Conservation (phyloP, 2,329 filamentous ascomycete species). For the Fusarium cicatricum region DNA sequence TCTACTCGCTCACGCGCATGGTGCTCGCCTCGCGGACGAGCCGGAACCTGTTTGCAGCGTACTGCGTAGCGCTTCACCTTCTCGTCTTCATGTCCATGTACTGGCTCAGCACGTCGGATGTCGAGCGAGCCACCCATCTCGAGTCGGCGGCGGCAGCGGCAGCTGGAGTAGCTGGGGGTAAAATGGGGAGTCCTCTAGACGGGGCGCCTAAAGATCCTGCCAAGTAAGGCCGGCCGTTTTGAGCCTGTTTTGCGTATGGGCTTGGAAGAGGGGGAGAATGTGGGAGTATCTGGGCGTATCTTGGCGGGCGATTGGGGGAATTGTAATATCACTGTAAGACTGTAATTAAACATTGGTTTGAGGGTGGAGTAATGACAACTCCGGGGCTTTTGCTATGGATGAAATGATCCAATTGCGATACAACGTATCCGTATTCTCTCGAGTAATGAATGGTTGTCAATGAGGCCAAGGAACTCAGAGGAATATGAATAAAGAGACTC, state of each 20-base stretch:
- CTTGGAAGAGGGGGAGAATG: conserved; percentile 8
- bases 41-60: conserved; percentile 91
- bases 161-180: conserved; percentile 54
- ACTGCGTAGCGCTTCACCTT: conserved; percentile 88
- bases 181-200: conserved; percentile 39
- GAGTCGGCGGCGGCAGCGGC: conserved; percentile 57
- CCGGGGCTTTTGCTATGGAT: not conserved
- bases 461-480: conserved; percentile 11
- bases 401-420: not conserved
- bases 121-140: conserved; percentile 68
- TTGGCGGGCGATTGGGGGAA: conserved; percentile 9
- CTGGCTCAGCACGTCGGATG: conserved; percentile 76
- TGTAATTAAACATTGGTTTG: not conserved
- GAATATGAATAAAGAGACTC: conserved; percentile 24
- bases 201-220: conserved; percentile 39
- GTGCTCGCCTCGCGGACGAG: conserved; percentile 90
- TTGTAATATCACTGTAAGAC: conserved; percentile 25
- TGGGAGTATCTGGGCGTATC: conserved; percentile 3
- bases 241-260: conserved; percentile 23
- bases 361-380: conserved; percentile 23
- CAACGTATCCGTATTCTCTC: not conserved
- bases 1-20: conserved; percentile 90
- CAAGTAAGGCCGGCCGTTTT: conserved; percentile 32
- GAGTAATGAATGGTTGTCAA: not conserved
- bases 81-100: conserved; percentile 89